Evolutionary conservation across 495 filamentous ascomycete species (phyloP).

Genomic region (Penicillium psychrofluorescens): DNA sequence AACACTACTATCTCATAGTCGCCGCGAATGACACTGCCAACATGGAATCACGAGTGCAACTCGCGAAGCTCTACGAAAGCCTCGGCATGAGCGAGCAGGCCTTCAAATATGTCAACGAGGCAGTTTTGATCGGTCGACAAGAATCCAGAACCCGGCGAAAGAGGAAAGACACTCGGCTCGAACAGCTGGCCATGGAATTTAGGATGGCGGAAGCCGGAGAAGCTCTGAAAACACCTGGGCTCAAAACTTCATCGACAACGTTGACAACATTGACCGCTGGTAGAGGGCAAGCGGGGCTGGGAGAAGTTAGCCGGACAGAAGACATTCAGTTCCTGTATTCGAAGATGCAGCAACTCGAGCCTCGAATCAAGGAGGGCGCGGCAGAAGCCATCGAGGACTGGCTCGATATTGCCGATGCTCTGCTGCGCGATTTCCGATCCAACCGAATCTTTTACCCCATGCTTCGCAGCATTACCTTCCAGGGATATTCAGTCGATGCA

Average conservation of each 20-base stretch:
- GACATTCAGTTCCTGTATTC: slow-evolving; percentile 52
- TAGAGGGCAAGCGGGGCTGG: slow-evolving; percentile 11
- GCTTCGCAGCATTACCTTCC: slow-evolving; percentile 61
- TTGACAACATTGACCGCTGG: slow-evolving; percentile 13
- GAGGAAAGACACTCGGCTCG: slow-evolving; percentile 36
- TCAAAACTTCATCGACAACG: slow-evolving; percentile 14
- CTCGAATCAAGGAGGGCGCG: slow-evolving; percentile 43
- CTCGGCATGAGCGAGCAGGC: slow-evolving; percentile 63
- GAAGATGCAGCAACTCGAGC: slow-evolving; percentile 45
- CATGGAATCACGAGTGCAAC: slow-evolving; percentile 63
- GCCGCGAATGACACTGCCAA: slow-evolving; percentile 60
- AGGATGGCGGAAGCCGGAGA: slow-evolving; percentile 10
- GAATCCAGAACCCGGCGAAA: slow-evolving; percentile 26
- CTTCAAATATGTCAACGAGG: slow-evolving; percentile 64
- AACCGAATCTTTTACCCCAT: slow-evolving; percentile 72
- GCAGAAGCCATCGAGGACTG: slow-evolving; percentile 51
- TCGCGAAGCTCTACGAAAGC: slow-evolving; percentile 75
- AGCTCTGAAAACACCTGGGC: slow-evolving; percentile 13
- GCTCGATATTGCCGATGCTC: slow-evolving; percentile 64
- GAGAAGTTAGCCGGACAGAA: slow-evolving; percentile 37
- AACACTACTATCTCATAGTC: slow-evolving; percentile 64
- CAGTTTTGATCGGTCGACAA: slow-evolving; percentile 51
- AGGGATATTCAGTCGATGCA: slow-evolving; percentile 51
- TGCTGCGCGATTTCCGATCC: slow-evolving; percentile 73
- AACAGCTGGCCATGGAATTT: slow-evolving; percentile 37